Base-by-base conservation (phyloP, 768 basidiomycete genomes). In the Tylopilus rubrobrunneus region DNA sequence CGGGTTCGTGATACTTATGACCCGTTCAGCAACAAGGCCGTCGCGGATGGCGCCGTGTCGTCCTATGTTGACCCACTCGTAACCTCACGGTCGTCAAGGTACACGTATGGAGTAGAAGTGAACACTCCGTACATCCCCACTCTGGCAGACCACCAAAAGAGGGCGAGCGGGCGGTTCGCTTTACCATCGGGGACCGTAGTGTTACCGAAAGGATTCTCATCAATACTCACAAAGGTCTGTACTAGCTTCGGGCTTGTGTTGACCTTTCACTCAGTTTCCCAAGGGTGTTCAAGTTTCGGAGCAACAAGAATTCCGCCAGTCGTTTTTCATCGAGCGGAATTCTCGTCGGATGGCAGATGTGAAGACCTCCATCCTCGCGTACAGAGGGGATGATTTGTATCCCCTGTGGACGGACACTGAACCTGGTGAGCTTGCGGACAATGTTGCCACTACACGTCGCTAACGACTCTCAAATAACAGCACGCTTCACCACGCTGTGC, bases 61-160 rank as follows among this genome's bases (percentile, higher is more conserved):
- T 74, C 62, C 51, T 70, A 67, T 31, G 50, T 82, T 4, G 76
- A 81, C 39, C 75, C 76, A 46, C 72, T 74, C 19, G 79, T 81
- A 8, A 67, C 71, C 0, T 68, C 70, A 10, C 73, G 80, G 28
- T 68, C 79, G 0, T 68, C 79, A 4, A 74, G 72, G 40, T 58
- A 69, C 43, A 76, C 76, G 0, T 76, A 75, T 40, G 76, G 76
- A 1, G 61, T 67, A 12, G 56, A 71, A 40, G 68, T 70, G 40
- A 9, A 36, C 23, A 57, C 52, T 2, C 12, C 21, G 0, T 81
- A 66, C 56, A 55, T 71, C 25, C 14, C 56, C 0, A 47, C 33
- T 11, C 53, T 66, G 28, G 50, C 62, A 0, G 79, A 77, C 15
- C 81, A 83, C 55, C 36, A 49, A 7, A 43, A 51, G 11, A 73